phyloP scores from a whole-genome alignment of 1,284 basidiomycete genomes.

The Inonotus obliquus region DNA sequence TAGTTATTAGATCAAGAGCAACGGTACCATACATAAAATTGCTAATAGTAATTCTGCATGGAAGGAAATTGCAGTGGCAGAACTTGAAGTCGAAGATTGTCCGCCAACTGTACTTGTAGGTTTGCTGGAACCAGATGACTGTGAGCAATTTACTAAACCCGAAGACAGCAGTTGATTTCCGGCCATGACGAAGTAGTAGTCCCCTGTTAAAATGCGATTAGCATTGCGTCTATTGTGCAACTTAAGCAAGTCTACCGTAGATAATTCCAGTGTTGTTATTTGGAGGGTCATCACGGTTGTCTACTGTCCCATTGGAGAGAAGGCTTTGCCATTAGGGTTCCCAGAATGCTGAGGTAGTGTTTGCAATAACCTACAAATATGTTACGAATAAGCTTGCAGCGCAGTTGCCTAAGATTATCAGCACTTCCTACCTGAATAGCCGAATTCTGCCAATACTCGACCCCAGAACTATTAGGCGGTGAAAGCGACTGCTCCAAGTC shows the following conservation, averaged over 20 bases:
- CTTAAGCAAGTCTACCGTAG: slow-evolving; percentile 44
- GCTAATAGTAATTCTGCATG: not conserved
- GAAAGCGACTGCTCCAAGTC: slow-evolving; percentile 38
- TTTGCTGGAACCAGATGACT: not conserved
- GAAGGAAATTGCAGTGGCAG: not conserved
- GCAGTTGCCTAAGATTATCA: not conserved
- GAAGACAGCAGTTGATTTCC: slow-evolving; percentile 11
- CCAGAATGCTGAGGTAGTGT: slow-evolving; percentile 52
- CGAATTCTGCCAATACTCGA: slow-evolving; percentile 39
- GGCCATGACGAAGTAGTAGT: slow-evolving; percentile 37
- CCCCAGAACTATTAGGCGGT: slow-evolving; percentile 32
- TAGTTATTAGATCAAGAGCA: not conserved
- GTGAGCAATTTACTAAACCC: slow-evolving; percentile 9
- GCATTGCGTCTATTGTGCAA: not conserved
- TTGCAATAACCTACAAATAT: slow-evolving; percentile 40
- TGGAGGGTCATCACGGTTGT: slow-evolving; percentile 40
- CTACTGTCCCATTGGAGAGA: slow-evolving; percentile 62
- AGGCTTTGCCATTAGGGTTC: slow-evolving; percentile 54
- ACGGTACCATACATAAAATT: not conserved
- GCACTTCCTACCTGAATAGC: slow-evolving; percentile 40
- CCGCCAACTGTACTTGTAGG: not conserved
- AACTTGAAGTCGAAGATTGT: not conserved
- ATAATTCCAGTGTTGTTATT: slow-evolving; percentile 60
- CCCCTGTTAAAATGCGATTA: slow-evolving; percentile 27
- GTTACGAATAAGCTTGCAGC: not conserved